These are phyloP conservation scores for Basipetospora sp. DNA, from an alignment of 2,329 filamentous ascomycete genomes.

Conservation along the genomic window DNA sequence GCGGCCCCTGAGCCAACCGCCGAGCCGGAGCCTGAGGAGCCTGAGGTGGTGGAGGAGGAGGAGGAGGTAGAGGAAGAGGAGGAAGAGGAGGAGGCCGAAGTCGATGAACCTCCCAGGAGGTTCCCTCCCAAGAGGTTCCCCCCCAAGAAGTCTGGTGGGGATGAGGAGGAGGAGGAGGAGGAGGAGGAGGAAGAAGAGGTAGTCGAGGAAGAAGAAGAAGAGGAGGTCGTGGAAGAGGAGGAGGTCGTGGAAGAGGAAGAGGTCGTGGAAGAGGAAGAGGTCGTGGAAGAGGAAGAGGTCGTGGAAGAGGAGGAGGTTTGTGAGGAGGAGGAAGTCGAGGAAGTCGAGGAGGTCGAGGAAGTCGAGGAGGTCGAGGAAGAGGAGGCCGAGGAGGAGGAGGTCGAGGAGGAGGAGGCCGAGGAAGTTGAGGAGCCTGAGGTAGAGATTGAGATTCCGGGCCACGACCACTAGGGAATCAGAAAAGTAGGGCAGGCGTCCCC, in stretches of 20 bases:
- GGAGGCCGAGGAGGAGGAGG: neutral
- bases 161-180: neutral
- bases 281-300: neutral
- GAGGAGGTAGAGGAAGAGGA: too few species aligned
- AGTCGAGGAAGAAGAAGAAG: neutral
- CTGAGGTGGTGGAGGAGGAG: too few species aligned
- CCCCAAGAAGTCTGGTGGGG: neutral
- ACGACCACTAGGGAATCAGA: too few species aligned
- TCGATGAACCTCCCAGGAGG: too few species aligned
- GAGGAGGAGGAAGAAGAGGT: neutral
- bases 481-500: too few species aligned
- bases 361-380: neutral
- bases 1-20: too few species aligned
- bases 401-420: neutral
- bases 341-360: too few species aligned
- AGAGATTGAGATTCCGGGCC: too few species aligned
- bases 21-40: constrained; percentile 1
- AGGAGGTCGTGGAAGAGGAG: neutral
- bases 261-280: neutral
- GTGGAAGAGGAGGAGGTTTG: neutral
- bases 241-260: neutral
- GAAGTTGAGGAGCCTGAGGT: too few species aligned
- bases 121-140: too few species aligned
- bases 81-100: too few species aligned
- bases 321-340: neutral